Conservation (phyloP, 306 rosid genomes). For the Cotoneaster glaucophyllus region DNA sequence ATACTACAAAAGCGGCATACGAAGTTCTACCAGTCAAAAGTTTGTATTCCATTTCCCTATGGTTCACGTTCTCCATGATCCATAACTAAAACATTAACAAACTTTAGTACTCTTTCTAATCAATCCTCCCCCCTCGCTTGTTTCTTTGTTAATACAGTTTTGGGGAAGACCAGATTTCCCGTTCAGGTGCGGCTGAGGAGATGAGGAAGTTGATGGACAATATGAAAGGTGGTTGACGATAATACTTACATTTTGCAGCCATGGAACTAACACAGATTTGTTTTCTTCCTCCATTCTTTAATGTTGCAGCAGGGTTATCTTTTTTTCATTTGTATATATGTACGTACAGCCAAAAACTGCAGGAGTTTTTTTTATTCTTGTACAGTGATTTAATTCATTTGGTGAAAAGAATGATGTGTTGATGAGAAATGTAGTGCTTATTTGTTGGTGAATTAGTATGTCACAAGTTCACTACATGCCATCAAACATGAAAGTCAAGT, state of each 20-base stretch:
- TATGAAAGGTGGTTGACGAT: not conserved
- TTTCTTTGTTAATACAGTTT: not conserved
- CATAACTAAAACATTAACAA: not conserved
- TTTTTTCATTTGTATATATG: not conserved
- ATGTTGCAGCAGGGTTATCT: not conserved
- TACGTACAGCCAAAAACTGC: not conserved
- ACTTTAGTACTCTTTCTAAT: not conserved
- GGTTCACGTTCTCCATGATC: not conserved
- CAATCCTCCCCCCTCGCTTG: not conserved
- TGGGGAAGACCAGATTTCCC: not conserved
- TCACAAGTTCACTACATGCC: not conserved
- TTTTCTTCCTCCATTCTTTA: not conserved
- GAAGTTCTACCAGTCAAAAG: not conserved
- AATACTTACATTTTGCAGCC: not conserved
- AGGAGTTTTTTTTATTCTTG: not conserved
- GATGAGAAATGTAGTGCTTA: not conserved
- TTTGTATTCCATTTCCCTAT: not conserved
- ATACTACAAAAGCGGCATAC: not conserved
- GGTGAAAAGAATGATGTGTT: not conserved
- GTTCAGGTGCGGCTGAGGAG: not conserved
- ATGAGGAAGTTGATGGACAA: not conserved
- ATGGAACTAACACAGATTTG: not conserved
- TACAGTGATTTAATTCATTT: not conserved
- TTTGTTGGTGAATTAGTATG: not conserved
- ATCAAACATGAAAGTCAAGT: not conserved